Conservation (phyloP, 345 rosid genomes). For the Jatropha curcas region DNA sequence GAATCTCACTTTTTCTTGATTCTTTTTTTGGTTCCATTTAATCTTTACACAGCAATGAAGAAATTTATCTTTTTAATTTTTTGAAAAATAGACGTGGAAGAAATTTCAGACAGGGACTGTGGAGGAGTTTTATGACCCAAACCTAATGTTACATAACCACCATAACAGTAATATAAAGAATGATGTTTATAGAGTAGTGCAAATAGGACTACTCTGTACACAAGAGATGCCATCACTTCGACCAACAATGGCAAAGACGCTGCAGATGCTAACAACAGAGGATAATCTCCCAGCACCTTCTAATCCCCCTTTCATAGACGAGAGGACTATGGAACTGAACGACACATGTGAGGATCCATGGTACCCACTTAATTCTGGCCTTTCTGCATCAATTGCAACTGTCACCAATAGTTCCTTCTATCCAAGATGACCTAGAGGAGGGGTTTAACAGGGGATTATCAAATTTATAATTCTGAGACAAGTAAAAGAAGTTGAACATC, state of each 20-base stretch:
- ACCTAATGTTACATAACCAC: slow-evolving; percentile 47
- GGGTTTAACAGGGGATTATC: not conserved
- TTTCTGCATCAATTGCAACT: slow-evolving; percentile 57
- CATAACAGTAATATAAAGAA: slow-evolving; percentile 44
- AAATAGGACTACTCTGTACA: slow-evolving; percentile 74
- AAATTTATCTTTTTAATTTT: not conserved
- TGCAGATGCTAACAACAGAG: slow-evolving; percentile 69
- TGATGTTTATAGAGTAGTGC: slow-evolving; percentile 65
- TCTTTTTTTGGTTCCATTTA: not conserved
- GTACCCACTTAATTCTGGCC: slow-evolving; percentile 42
- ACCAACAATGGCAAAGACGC: slow-evolving; percentile 75
- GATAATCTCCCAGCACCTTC: slow-evolving; percentile 67
- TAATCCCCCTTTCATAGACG: slow-evolving; percentile 86
- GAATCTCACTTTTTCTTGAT: not conserved
- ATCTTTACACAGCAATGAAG: not conserved
- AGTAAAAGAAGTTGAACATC: not conserved
- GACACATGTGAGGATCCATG: slow-evolving; percentile 41
- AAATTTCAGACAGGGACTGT: slow-evolving; percentile 63
- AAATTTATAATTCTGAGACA: not conserved
- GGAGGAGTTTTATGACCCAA: slow-evolving; percentile 74
- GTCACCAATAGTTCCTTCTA: slow-evolving; percentile 62
- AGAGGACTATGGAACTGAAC: slow-evolving; percentile 72
- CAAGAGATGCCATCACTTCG: slow-evolving; percentile 73
- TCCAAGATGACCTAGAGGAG: slow-evolving; percentile 54
- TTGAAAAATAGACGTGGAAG: slow-evolving; percentile 61